Evolutionary conservation across 331 rosid species (phyloP).

Genomic region (Quercus tomentella): DNA sequence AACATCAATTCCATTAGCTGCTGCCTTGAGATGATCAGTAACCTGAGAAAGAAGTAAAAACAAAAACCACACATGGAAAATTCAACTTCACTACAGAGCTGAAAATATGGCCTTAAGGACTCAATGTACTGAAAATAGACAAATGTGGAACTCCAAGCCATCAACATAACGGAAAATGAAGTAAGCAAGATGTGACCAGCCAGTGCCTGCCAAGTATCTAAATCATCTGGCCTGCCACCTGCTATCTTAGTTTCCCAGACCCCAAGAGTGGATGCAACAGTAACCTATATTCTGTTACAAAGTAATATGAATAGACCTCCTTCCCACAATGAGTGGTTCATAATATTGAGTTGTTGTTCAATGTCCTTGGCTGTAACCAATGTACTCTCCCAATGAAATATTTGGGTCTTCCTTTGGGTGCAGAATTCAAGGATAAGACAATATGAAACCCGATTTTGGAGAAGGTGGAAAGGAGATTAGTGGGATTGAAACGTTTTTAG

Average conservation of each 20-base stretch:
- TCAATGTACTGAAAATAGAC: not conserved
- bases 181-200: too few relatives aligned
- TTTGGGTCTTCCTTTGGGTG: too few relatives aligned
- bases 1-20: slow-evolving; percentile 52
- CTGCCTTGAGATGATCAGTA: slow-evolving; percentile 80
- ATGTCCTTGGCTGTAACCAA: too few relatives aligned
- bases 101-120: not conserved
- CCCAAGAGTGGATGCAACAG: not conserved
- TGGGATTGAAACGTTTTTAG: too few relatives aligned
- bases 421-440: too few relatives aligned
- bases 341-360: too few relatives aligned
- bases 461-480: too few relatives aligned
- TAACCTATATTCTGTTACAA: not conserved
- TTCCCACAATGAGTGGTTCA: not conserved
- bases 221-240: not conserved
- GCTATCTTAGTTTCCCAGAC: not conserved
- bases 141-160: not conserved
- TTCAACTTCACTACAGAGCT: not conserved
- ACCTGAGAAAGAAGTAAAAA: slow-evolving; percentile 45
- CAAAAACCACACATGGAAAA: not conserved
- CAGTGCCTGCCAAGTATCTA: not conserved
- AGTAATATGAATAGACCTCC: not conserved
- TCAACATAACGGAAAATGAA: not conserved
- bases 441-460: too few relatives aligned
- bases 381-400: too few relatives aligned